A percentile compares a stretch with the other conserved stretches of the same genome.
Evolutionary conservation across 1,139 yeast species (phyloP).

Genomic region (Hyphopichia fennica): DNA sequence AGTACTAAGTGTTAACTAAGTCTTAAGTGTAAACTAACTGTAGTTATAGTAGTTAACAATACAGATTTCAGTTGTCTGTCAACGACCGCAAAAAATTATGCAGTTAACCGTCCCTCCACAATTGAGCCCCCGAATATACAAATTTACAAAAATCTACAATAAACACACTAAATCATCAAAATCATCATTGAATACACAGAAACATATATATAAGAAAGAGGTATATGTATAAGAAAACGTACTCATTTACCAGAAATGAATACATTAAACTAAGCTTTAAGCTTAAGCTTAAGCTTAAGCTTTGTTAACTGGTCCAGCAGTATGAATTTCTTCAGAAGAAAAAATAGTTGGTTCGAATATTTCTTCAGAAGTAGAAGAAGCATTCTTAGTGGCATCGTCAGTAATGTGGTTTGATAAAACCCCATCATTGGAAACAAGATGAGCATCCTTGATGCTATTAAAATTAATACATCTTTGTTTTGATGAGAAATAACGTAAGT

Average conservation of each 20-base stretch:
- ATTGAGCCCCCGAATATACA: too few species aligned
- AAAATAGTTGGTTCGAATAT: constrained; percentile 41
- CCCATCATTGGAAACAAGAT: constrained; percentile 39
- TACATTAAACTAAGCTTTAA: neutral
- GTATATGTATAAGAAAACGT: neutral
- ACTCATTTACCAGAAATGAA: neutral
- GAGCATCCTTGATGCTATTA: constrained; percentile 33
- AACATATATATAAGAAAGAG: too few species aligned
- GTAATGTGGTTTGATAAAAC: constrained; percentile 18
- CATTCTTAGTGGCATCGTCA: constrained; percentile 12
- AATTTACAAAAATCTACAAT: too few species aligned
- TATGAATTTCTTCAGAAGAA: constrained; percentile 43
- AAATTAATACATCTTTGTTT: constrained; percentile 39
- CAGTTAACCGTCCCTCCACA: too few species aligned
- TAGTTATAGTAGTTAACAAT: too few species aligned
- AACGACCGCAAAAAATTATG: too few species aligned
- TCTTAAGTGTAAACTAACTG: too few species aligned
- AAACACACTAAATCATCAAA: too few species aligned
- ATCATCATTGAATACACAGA: too few species aligned
- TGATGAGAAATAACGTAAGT: constrained; percentile 33
- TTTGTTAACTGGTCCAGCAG: constrained; percentile 49
- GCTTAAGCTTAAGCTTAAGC: constrained; percentile 12
- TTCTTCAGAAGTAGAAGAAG: constrained; percentile 15
- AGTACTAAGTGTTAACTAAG: too few species aligned
- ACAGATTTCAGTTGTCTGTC: too few species aligned